These are phyloP conservation scores for Pythium guiyangense DNA, from an alignment of 352 stramenopile genomes.

Conservation along the genomic window DNA sequence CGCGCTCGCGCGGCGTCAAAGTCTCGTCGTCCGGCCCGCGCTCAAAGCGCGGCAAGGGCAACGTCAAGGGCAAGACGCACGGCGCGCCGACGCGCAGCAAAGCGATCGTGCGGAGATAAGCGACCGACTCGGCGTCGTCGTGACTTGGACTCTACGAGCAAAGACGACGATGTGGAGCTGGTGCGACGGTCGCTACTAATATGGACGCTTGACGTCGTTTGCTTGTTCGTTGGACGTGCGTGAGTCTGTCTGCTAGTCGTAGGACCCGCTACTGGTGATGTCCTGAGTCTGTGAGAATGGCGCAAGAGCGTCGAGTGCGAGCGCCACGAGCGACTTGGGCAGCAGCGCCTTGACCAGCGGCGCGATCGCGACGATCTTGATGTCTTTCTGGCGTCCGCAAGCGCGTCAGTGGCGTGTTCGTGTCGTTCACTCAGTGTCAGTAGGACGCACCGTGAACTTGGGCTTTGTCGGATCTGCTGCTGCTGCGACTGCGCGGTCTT, in stretches of 20 bases:
- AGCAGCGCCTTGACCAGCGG: constrained; percentile 36
- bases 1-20: constrained; percentile 74
- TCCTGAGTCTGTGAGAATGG: background rate
- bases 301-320: constrained; percentile 35
- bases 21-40: constrained; percentile 29
- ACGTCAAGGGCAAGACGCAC: constrained; percentile 68
- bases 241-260: too few species aligned
- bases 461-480: constrained; percentile 4
- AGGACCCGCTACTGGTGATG: too few species aligned
- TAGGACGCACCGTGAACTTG: constrained; percentile 23
- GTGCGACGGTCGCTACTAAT: too few species aligned
- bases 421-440: background rate
- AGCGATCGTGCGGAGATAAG: constrained; percentile 60
- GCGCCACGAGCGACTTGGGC: constrained; percentile 28
- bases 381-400: constrained; percentile 22
- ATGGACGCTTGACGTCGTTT: background rate
- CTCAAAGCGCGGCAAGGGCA: constrained; percentile 27
- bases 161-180: too few species aligned
- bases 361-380: constrained; percentile 43
- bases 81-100: constrained; percentile 81
- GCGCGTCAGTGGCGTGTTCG: too few species aligned
- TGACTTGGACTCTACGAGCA: background rate
- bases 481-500: constrained; percentile 15
- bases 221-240: background rate
- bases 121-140: background rate